A percentile compares a stretch with the other conserved stretches of the same genome.
phyloP scores from a whole-genome alignment of 1,284 basidiomycete genomes.

The Malassezia arunalokei region DNA sequence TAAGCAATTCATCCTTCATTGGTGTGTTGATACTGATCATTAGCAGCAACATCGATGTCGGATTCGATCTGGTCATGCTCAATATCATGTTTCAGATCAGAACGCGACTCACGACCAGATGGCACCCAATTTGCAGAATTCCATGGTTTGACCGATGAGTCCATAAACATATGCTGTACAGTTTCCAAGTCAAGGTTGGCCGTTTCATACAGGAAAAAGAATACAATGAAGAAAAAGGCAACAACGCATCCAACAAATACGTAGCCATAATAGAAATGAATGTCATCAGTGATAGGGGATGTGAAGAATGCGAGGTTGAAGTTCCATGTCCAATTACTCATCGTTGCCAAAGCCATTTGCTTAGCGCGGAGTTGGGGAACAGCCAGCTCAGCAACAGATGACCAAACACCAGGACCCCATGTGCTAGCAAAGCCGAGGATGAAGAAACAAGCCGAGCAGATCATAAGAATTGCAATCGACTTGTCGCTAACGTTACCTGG shows the following conservation, averaged over 20 bases:
- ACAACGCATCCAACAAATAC: conserved; percentile 55
- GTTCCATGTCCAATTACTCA: conserved; percentile 58
- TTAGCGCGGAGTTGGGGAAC: conserved; percentile 62
- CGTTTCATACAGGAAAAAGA: conserved; percentile 66
- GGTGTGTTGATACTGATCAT: too few relatives aligned
- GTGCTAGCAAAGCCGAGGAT: conserved; percentile 66
- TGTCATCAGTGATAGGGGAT: conserved; percentile 27
- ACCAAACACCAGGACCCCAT: conserved; percentile 50
- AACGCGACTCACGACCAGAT: conserved; percentile 27
- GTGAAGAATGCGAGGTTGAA: conserved; percentile 63
- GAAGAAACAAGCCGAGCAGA: conserved; percentile 65
- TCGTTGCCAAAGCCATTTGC: conserved; percentile 61
- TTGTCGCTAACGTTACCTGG: conserved; percentile 19
- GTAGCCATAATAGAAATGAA: conserved; percentile 58
- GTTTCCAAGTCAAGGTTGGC: conserved; percentile 59
- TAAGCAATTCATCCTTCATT: too few relatives aligned
- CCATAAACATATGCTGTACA: conserved; percentile 66
- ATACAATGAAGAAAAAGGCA: conserved; percentile 56
- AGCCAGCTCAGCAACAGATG: conserved; percentile 55
- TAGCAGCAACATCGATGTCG: too few relatives aligned
- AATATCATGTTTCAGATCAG: conserved; percentile 2
- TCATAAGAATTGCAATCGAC: conserved; percentile 58
- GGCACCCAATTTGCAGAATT: conserved; percentile 51
- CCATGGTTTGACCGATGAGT: conserved; percentile 59
- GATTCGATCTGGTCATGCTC: neutral